Evolutionary conservation across 768 basidiomycete species (phyloP), one percentile per base, ranked within the genome.

Genomic region (Leccinum barrowsii): DNA sequence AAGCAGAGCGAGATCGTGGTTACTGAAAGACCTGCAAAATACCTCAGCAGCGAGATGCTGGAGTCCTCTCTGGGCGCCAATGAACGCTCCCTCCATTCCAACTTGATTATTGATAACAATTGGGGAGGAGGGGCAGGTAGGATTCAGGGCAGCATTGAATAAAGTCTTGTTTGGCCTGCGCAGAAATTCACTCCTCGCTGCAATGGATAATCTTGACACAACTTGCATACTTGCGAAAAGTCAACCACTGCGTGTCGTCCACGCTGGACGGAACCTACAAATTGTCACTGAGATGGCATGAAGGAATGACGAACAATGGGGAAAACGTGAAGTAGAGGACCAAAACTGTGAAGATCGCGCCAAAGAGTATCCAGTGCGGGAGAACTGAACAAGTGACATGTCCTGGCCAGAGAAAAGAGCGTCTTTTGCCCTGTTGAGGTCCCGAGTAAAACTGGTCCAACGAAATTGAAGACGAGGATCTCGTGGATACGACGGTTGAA

Each of bases 141-240:
- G n/a, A n/a, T 19, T 50, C 11, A 2, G 69, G 57, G 24, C 37
- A 65, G 1, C 30, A 35, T 52, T 53, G 7, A n/a, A 63, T 47
- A n/a, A 58, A 35, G n/a, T 54, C 40, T 26, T 52, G 46, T 22
- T 52, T 53, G 19, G 55, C 30, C 3, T 8, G 17, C 10, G 22
- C 12, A 10, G 58, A 58, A 17, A 58, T 40, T 17, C 49, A 47
- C 12, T 40, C 32, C 12, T 59, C 59, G 4, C 42, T 46, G 2
- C 53, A 54, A 13, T 21, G 57, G 32, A 70, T 32, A 5, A 47
- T 32, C 50, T 54, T 70, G 40, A 70, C 65, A 35, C 66, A 64
- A 19, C 47, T 61, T 10, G 70, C 65, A 35, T 72, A 72, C 46
- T 58, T 56, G 50, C 34, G 47, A 46, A 71, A 70, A 6, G 37